These are phyloP conservation scores for Agaricales sp. DNA, from an alignment of 1,284 basidiomycete genomes.

Conservation along the genomic window DNA sequence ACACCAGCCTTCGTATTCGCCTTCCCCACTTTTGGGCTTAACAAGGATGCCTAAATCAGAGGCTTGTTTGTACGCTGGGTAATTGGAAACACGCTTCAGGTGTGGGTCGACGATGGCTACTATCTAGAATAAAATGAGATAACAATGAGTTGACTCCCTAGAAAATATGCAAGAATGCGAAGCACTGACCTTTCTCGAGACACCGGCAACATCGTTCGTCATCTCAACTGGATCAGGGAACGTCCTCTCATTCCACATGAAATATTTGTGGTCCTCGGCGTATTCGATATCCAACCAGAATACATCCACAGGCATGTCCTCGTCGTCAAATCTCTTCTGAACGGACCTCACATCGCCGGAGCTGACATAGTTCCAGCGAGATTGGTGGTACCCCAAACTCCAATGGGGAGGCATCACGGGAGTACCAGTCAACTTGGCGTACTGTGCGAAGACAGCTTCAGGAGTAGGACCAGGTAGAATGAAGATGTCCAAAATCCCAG, in stretches of 20 bases:
- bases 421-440: conserved; percentile 77
- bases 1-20: conserved; percentile 96
- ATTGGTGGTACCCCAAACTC: conserved; percentile 94
- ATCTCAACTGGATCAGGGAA: conserved; percentile 95
- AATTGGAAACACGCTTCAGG: conserved; percentile 74
- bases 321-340: conserved; percentile 82
- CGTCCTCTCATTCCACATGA: conserved; percentile 88
- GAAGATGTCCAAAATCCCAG: conserved; percentile 91
- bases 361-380: conserved; percentile 96
- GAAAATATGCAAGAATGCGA: background rate
- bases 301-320: conserved; percentile 92
- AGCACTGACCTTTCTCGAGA: conserved; percentile 69
- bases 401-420: conserved; percentile 85
- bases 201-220: conserved; percentile 80
- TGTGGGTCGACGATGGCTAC: conserved; percentile 97
- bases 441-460: conserved; percentile 76
- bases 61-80: conserved; percentile 83
- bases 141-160: background rate
- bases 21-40: conserved; percentile 68
- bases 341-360: conserved; percentile 86
- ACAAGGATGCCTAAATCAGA: conserved; percentile 75
- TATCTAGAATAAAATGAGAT: conserved; percentile 46
- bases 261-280: conserved; percentile 91
- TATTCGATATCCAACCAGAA: conserved; percentile 99
- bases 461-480: conserved; percentile 87